Evolutionary conservation across 2,329 filamentous ascomycete species (phyloP).

Genomic region (Lachnellula arida): DNA sequence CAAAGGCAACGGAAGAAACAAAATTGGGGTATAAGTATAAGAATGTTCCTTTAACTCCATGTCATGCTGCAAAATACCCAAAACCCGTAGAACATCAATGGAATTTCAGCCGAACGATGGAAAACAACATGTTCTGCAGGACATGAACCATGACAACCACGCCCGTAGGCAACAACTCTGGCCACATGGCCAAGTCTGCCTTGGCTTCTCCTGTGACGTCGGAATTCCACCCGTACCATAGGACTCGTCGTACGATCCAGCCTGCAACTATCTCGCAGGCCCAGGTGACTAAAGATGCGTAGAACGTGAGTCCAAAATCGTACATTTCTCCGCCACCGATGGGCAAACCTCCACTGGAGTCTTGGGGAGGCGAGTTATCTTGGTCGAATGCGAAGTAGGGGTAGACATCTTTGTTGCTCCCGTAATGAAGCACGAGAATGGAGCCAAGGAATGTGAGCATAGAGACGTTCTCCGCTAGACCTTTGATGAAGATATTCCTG

Average conservation of each 20-base stretch:
- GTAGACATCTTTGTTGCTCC: constrained; percentile 62
- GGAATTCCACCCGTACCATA: constrained; percentile 54
- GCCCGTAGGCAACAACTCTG: constrained; percentile 61
- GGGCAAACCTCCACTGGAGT: background rate
- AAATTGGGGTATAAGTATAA: background rate
- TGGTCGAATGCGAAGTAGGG: constrained; percentile 64
- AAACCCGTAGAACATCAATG: constrained; percentile 17
- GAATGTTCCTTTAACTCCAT: constrained; percentile 12
- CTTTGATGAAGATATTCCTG: constrained; percentile 63
- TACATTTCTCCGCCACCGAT: constrained; percentile 40
- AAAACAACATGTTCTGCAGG: constrained; percentile 68
- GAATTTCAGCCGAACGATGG: constrained; percentile 61
- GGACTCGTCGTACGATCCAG: constrained; percentile 53
- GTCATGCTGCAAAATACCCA: constrained; percentile 9
- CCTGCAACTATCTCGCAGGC: constrained; percentile 61
- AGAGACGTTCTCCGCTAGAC: constrained; percentile 61
- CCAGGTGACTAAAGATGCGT: constrained; percentile 61
- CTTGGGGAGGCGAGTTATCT: background rate
- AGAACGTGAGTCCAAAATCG: constrained; percentile 60
- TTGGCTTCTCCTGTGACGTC: constrained; percentile 61
- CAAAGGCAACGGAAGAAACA: background rate
- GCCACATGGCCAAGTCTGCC: constrained; percentile 60
- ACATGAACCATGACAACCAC: constrained; percentile 64
- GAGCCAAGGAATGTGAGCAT: constrained; percentile 65
- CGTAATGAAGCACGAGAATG: constrained; percentile 62